These are phyloP conservation scores for Puccinia triticina DNA, from an alignment of 1,284 basidiomycete genomes.

Conservation along the genomic window DNA sequence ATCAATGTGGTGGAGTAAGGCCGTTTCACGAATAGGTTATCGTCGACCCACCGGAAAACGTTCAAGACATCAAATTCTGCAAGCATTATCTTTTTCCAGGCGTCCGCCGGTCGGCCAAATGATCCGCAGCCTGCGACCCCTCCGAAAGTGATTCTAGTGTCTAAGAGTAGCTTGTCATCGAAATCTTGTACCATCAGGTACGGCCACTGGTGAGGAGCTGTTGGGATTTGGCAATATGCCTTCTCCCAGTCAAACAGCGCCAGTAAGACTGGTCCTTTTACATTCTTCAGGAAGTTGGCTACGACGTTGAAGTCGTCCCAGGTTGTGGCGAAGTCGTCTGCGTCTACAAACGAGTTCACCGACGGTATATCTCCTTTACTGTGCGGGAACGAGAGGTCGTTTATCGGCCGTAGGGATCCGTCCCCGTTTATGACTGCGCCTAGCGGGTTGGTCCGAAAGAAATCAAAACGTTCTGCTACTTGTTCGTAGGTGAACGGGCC, in stretches of 20 bases:
- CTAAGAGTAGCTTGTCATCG: too few relatives aligned
- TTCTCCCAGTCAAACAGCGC: conserved; percentile 14
- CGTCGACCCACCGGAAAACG: neutral
- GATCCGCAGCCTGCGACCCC: conserved; percentile 14
- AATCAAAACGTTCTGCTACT: neutral
- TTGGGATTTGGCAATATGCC: too few relatives aligned
- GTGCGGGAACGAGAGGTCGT: conserved; percentile 16
- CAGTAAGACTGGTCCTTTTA: neutral
- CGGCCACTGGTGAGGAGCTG: too few relatives aligned
- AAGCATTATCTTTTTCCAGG: neutral
- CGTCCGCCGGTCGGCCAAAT: conserved; percentile 21
- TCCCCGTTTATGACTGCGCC: conserved; percentile 12
- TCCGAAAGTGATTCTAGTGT: neutral
- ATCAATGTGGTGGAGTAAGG: neutral
- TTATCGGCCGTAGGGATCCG: neutral
- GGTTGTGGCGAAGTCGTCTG: neutral
- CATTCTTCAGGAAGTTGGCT: neutral
- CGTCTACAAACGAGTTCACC: neutral
- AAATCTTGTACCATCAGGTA: too few relatives aligned
- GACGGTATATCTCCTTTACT: neutral
- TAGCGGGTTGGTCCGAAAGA: conserved; percentile 9
- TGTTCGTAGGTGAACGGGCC: neutral
- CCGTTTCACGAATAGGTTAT: neutral
- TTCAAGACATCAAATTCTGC: neutral
- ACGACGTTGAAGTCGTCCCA: conserved; percentile 12